Percentiles rank a stretch among this genome's conserved stretches.
phyloP scores from a whole-genome alignment of 2,329 filamentous ascomycete genomes.

The Elsinoe batatas region DNA sequence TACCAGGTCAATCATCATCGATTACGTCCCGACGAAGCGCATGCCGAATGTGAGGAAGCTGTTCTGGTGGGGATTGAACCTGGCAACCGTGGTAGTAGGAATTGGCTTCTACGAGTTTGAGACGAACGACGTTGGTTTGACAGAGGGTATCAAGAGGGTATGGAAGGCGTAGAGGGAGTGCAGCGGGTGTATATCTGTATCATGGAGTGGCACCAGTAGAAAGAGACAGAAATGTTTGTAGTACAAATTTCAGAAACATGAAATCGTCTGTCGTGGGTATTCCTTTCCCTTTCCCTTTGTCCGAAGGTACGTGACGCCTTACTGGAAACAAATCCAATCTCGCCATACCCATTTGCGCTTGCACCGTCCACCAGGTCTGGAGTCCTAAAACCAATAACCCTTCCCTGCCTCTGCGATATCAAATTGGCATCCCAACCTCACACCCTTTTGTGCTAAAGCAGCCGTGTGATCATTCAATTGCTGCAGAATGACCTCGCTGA shows the following conservation, averaged over 20 bases:
- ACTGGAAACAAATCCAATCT: background rate
- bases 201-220: background rate
- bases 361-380: background rate
- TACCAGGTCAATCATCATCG: constrained; percentile 60
- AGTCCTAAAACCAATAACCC: constrained; percentile 38
- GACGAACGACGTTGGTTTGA: constrained; percentile 94
- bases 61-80: constrained; percentile 70
- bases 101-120: constrained; percentile 96
- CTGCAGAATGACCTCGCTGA: constrained; percentile 56
- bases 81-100: constrained; percentile 68
- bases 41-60: constrained; percentile 57
- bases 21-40: constrained; percentile 72
- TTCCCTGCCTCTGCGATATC: constrained; percentile 59
- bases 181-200: background rate
- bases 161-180: constrained; percentile 60
- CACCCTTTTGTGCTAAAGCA: constrained; percentile 36
- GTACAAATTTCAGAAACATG: background rate
- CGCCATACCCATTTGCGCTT: background rate
- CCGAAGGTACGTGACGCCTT: background rate
- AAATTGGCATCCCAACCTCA: constrained; percentile 66
- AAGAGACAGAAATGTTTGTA: background rate
- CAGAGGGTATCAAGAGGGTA: constrained; percentile 75
- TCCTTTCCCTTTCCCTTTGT: background rate
- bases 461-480: constrained; percentile 59
- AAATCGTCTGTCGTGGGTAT: background rate